phyloP scores from a whole-genome alignment of 768 basidiomycete genomes.

The Russula olivacea region DNA sequence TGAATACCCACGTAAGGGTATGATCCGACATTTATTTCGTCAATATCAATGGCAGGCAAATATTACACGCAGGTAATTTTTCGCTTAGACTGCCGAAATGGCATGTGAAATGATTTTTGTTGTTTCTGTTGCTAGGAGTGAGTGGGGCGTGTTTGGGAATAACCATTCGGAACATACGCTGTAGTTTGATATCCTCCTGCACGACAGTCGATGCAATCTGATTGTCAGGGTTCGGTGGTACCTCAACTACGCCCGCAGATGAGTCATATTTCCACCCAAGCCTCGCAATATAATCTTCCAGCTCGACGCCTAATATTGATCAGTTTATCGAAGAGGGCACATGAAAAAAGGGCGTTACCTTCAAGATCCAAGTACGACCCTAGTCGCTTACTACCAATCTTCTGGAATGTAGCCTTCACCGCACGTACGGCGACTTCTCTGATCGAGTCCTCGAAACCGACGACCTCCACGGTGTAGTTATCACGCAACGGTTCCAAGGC shows the following conservation, averaged over 20 bases:
- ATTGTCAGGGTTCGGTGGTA: constrained; percentile 84
- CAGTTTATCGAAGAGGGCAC: neutral
- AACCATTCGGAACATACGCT: constrained; percentile 48
- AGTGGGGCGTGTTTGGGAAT: constrained; percentile 13
- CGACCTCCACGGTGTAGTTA: constrained; percentile 80
- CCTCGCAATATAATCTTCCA: constrained; percentile 54
- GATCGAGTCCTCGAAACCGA: constrained; percentile 80
- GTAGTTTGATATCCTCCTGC: constrained; percentile 74
- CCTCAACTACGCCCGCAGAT: constrained; percentile 48
- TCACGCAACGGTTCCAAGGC: constrained; percentile 67
- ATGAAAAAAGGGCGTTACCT: constrained; percentile 36
- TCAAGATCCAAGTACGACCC: constrained; percentile 64
- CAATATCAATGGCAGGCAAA: neutral
- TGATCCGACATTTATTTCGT: neutral
- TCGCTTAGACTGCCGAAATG: constrained; percentile 43
- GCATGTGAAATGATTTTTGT: constrained; percentile 72
- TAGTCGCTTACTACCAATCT: constrained; percentile 61
- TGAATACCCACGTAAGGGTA: neutral
- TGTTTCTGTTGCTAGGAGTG: constrained; percentile 44
- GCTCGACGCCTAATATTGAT: constrained; percentile 41
- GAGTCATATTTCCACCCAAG: constrained; percentile 63
- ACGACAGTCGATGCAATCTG: constrained; percentile 82
- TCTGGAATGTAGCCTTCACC: constrained; percentile 71
- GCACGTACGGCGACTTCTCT: constrained; percentile 71
- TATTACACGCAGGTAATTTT: constrained; percentile 1